Evolutionary conservation across 768 basidiomycete species (phyloP).

Genomic region (Leccinum variicolor): DNA sequence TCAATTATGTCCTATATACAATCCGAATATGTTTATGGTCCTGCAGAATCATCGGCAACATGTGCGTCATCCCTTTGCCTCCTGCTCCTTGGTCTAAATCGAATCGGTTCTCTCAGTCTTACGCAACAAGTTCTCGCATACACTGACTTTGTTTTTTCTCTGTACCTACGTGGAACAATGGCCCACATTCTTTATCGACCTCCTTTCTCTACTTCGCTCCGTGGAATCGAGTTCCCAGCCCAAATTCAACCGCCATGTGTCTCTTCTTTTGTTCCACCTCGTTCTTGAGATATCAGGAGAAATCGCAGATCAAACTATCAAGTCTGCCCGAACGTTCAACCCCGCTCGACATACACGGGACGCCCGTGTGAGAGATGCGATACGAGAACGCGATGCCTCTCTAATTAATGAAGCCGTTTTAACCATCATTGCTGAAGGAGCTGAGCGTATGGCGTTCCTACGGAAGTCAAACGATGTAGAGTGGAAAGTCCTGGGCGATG

Average conservation of each 20-base stretch:
- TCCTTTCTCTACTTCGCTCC: slow-evolving; percentile 70
- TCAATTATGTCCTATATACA: slow-evolving; percentile 79
- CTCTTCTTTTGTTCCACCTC: slow-evolving; percentile 86
- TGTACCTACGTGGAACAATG: slow-evolving; percentile 84
- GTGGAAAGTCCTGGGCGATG: slow-evolving; percentile 53
- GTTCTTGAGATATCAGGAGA: slow-evolving; percentile 95
- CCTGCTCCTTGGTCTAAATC: slow-evolving; percentile 1
- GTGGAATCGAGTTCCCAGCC: slow-evolving; percentile 52
- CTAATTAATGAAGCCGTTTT: slow-evolving; percentile 85
- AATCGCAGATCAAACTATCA: slow-evolving; percentile 93
- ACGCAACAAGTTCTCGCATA: slow-evolving; percentile 94
- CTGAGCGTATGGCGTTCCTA: slow-evolving; percentile 51
- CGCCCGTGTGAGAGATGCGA: slow-evolving; percentile 80
- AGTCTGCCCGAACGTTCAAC: slow-evolving; percentile 75
- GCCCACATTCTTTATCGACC: slow-evolving; percentile 79
- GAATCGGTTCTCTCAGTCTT: slow-evolving; percentile 50
- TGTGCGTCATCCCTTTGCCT: slow-evolving; percentile 55
- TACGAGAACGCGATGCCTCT: slow-evolving; percentile 85
- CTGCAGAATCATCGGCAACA: slow-evolving; percentile 74
- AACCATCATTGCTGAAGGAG: slow-evolving; percentile 72
- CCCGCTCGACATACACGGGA: slow-evolving; percentile 76
- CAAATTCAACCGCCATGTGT: slow-evolving; percentile 79
- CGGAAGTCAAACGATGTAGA: slow-evolving; percentile 43
- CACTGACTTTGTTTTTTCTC: slow-evolving; percentile 84
- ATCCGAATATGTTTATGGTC: slow-evolving; percentile 82